Evolutionary conservation across 78 protist genomes (phyloP).

Genomic region (Bodo saltans): DNA sequence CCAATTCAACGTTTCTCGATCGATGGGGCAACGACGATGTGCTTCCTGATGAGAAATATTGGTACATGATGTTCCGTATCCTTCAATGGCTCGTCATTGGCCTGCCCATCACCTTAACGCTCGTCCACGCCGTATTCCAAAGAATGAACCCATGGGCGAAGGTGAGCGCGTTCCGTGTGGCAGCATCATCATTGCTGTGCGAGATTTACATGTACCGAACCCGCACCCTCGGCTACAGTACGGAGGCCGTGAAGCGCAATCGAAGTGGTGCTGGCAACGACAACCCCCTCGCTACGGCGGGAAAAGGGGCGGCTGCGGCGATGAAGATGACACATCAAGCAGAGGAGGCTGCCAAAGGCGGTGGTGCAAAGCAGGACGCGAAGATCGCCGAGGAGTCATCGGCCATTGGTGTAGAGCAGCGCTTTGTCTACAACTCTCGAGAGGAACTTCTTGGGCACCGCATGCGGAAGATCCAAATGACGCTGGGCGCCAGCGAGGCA

Average conservation of each 20-base stretch:
- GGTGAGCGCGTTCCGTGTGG: conserved; percentile 10
- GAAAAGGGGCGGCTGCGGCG: too few relatives aligned
- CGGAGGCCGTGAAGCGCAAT: not conserved
- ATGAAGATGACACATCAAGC: too few relatives aligned
- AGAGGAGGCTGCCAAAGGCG: too few relatives aligned
- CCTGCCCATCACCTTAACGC: conserved; percentile 10
- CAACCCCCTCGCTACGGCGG: too few relatives aligned
- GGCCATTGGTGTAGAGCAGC: too few relatives aligned
- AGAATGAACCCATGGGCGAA: conserved; percentile 16
- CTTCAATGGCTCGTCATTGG: conserved; percentile 15
- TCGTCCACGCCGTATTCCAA: conserved; percentile 11
- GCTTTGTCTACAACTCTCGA: conserved; percentile 16
- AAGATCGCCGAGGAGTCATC: too few relatives aligned
- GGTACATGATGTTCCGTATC: not conserved
- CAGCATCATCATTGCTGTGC: not conserved
- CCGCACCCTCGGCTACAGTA: conserved; percentile 7
- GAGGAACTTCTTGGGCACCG: conserved; percentile 6
- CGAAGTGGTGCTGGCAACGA: not conserved
- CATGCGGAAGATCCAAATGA: not conserved
- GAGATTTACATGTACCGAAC: conserved; percentile 29
- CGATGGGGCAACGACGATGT: not conserved
- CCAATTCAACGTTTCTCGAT: not conserved
- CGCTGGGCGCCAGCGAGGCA: not conserved
- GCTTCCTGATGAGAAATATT: not conserved
- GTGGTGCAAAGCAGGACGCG: too few relatives aligned